A percentile compares a stretch with the other conserved stretches of the same genome.
Evolutionary conservation across 169 alveolate genomes (phyloP).

Genomic region (Babesia caballi): DNA sequence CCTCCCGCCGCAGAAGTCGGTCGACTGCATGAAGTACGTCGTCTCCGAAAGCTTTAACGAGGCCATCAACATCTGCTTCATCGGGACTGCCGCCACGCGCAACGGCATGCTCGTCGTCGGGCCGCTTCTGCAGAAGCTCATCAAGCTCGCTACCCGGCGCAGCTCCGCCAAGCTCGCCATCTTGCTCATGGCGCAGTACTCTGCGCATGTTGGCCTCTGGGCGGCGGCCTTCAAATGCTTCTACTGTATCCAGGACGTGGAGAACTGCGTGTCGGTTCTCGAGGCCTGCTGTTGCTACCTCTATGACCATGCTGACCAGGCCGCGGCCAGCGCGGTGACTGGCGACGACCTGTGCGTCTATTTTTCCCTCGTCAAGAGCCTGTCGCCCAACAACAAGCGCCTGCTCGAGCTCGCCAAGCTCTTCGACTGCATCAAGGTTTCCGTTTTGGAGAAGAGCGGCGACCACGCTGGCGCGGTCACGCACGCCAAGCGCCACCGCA

Average conservation of each 20-base stretch:
- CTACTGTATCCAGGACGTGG: slow-evolving; percentile 61
- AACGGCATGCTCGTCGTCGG: slow-evolving; percentile 62
- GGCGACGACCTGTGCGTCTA: slow-evolving; percentile 51
- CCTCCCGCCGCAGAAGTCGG: slow-evolving; percentile 34
- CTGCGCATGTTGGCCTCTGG: slow-evolving; percentile 62
- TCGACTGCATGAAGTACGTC: slow-evolving; percentile 36
- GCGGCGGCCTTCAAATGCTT: slow-evolving; percentile 60
- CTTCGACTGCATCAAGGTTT: slow-evolving; percentile 49
- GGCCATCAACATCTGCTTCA: slow-evolving; percentile 49
- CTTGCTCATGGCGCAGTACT: slow-evolving; percentile 57
- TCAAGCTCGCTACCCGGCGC: slow-evolving; percentile 48
- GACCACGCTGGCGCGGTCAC: slow-evolving; percentile 40
- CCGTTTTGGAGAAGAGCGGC: slow-evolving; percentile 42
- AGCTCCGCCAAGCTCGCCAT: slow-evolving; percentile 58
- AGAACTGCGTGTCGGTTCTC: slow-evolving; percentile 55
- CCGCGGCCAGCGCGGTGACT: background rate
- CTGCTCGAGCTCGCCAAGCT: slow-evolving; percentile 33
- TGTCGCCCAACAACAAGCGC: slow-evolving; percentile 56
- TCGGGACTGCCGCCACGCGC: slow-evolving; percentile 38
- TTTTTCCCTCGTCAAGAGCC: slow-evolving; percentile 49
- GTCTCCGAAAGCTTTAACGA: slow-evolving; percentile 60
- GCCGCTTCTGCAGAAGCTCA: slow-evolving; percentile 59
- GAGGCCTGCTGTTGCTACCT: slow-evolving; percentile 66
- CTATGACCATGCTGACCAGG: slow-evolving; percentile 19
- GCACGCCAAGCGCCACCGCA: slow-evolving; percentile 32